phyloP scores from a whole-genome alignment of 163 green algal species.

The Scenedesmus sp. region DNA sequence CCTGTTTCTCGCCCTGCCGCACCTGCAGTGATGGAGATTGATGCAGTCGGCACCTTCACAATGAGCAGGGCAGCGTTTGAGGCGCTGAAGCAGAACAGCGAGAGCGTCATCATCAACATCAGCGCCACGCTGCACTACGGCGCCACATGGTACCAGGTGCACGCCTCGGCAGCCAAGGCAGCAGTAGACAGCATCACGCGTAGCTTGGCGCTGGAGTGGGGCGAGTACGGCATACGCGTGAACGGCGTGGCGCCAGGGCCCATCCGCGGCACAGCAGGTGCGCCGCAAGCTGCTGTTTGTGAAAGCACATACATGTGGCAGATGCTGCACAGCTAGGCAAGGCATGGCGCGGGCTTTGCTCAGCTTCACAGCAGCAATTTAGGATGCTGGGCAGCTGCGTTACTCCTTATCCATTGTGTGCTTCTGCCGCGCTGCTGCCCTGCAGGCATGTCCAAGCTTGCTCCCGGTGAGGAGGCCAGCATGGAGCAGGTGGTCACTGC shows the following conservation, averaged over 20 bases:
- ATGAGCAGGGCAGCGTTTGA: slow-evolving; percentile 83
- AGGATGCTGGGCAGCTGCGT: not conserved
- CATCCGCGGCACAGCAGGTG: slow-evolving; percentile 88
- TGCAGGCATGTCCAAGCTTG: slow-evolving; percentile 93
- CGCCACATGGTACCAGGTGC: slow-evolving; percentile 93
- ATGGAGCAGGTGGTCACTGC: slow-evolving; percentile 61
- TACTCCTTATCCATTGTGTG: not conserved
- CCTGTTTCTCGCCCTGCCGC: not conserved
- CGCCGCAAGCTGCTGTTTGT: not conserved
- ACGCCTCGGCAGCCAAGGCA: slow-evolving; percentile 86
- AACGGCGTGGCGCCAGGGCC: slow-evolving; percentile 93
- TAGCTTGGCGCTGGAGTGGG: slow-evolving; percentile 95
- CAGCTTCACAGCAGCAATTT: not conserved
- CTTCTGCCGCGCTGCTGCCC: not conserved
- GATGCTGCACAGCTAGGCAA: not conserved
- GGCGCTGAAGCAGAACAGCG: slow-evolving; percentile 59
- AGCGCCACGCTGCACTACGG: slow-evolving; percentile 96
- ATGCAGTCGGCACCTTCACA: slow-evolving; percentile 95
- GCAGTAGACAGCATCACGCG: slow-evolving; percentile 94
- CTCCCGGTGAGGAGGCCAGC: slow-evolving; percentile 61
- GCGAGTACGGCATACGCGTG: slow-evolving; percentile 87
- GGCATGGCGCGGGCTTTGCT: not conserved
- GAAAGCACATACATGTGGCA: not conserved
- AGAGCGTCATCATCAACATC: slow-evolving; percentile 91
- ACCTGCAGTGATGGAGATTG: slow-evolving; percentile 94